Evolutionary conservation across 176 grass and related monocot genomes (phyloP), one percentile per base, ranked within the genome.

Genomic region (Juncus inflexus): DNA sequence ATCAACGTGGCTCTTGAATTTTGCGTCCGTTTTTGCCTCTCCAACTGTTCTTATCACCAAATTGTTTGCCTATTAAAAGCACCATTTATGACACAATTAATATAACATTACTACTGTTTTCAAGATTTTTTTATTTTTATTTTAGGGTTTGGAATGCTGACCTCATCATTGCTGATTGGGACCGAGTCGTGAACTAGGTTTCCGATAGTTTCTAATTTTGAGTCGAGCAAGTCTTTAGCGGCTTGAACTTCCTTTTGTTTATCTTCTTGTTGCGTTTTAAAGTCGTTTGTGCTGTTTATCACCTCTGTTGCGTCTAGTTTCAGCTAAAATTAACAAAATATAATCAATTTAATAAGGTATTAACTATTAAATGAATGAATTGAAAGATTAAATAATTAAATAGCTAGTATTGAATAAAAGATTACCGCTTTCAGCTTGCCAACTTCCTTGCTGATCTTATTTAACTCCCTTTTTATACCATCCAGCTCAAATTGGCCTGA

Each of bases 401-500:
- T 63, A 57, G 43, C 40, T 40, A 2, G 56, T 47, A 39, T 58
- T 47, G 9, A 56, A 52, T 36, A 69, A 39, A 39, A 28, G 4
- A 69, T 50, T 79, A 96, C 91, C 7, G 84, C 67, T 68, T 84
- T 99, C 45, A 99, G 88, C 72, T 84, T 84, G 37, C 77, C 89
- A 59, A 92, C 81, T 61, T 89, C 83, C 80, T 90, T 99, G 75
- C 78, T 99, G 56, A 87, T 91, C 35, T 79, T 81, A 59, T 92
- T 92, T 77, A 91, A 81, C 42, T 99, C 94, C 61, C 81, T 87
- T 12, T 83, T 61, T 35, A 99, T 75, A 9, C 61, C 62, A 56
- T 99, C 88, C 37, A 99, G 75, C 64, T 99, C 85, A 41, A 91
- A 86, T 67, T 99, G 85, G 40, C 85, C 94, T 92, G 75, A 38